phyloP scores from a whole-genome alignment of 2,329 filamentous ascomycete species.

The Ascochyta koolunga region DNA sequence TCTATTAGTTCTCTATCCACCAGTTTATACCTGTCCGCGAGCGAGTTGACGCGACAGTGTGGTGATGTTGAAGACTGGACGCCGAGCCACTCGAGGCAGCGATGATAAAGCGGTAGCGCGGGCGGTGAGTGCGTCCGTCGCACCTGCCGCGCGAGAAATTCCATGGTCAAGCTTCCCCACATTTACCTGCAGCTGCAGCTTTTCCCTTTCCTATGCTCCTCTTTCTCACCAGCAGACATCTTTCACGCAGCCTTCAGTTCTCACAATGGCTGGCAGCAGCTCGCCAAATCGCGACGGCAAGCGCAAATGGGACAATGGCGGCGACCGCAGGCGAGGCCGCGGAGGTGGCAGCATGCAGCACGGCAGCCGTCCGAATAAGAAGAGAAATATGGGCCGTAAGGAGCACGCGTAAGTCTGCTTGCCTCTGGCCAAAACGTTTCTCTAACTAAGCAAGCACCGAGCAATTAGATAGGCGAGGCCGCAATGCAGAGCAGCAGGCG shows the following conservation, averaged over 20 bases:
- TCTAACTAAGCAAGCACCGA: constrained; percentile 54
- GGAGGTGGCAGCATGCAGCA: constrained; percentile 46
- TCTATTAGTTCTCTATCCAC: constrained; percentile 9
- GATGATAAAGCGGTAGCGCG: constrained; percentile 22
- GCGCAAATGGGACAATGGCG: constrained; percentile 38
- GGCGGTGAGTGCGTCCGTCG: constrained; percentile 25
- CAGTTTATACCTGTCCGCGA: constrained; percentile 18
- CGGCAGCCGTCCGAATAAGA: constrained; percentile 59
- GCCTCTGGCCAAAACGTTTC: constrained; percentile 16
- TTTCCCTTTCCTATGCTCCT: constrained; percentile 30
- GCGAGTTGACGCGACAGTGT: constrained; percentile 21
- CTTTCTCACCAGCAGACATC: constrained; percentile 27
- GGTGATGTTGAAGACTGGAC: constrained; percentile 14
- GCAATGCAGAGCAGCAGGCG: constrained; percentile 50
- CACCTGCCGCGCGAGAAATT: constrained; percentile 33
- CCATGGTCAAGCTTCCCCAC: constrained; percentile 18
- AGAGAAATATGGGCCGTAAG: constrained; percentile 69
- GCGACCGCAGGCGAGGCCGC: constrained; percentile 35
- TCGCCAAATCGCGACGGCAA: constrained; percentile 36
- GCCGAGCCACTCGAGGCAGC: constrained; percentile 12
- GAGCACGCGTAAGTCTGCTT: constrained; percentile 63
- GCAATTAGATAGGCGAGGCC: constrained; percentile 55
- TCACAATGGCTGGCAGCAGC: constrained; percentile 35
- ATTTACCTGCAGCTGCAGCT: constrained; percentile 8
- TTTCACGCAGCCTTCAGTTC: constrained; percentile 21